Evolutionary conservation across 331 rosid species (phyloP), one percentile per base, ranked within the genome.

Genomic region (Rosa hybrid): DNA sequence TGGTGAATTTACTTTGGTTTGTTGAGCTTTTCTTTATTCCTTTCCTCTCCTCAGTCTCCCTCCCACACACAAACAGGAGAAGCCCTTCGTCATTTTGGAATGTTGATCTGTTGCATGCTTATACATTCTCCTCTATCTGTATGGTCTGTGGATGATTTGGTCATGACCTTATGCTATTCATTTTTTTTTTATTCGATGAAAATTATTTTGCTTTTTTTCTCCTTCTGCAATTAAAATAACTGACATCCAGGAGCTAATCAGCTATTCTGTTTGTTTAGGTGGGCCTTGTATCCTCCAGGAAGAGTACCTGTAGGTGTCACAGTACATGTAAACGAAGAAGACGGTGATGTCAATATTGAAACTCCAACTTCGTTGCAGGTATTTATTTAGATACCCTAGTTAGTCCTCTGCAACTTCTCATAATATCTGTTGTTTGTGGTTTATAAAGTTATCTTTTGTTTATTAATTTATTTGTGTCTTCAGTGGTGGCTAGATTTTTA

Each of bases 221-320:
- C 56, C 63, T 75, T 82, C 71, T 76, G 14, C 67, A 74, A 67
- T 78, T 60, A 63, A 44, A 81, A 72, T 79, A 82, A 74, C 64
- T 81, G 78, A 81, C 62, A 12, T 57, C 62, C 63, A 68, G 78
- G 80, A 74, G 79, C 71, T 56, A 46, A 78, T 83, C 68, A 70
- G 81, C 72, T 65, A 82, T 65, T 75, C 49, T 85, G 71, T 83
- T 78, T 85, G 73, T 86, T 84, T 86, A 96, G 99, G 87, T 96
- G 99, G 98, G 99, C 98, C 63, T 73, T 96, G 80, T 96, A 96
- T 89, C 98, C 99, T 86, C 99, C 99, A 20, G 99, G 99, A 73
- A 96, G 85, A 84, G 99, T 96, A 68, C 99, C 97, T 77, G 75
- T 92, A 79, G 97, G 99, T 80, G 99, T 91, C 74, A 93, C 97